These are phyloP conservation scores for Dactylellina cionopaga DNA, from an alignment of 2,329 filamentous ascomycete species.

Conservation along the genomic window DNA sequence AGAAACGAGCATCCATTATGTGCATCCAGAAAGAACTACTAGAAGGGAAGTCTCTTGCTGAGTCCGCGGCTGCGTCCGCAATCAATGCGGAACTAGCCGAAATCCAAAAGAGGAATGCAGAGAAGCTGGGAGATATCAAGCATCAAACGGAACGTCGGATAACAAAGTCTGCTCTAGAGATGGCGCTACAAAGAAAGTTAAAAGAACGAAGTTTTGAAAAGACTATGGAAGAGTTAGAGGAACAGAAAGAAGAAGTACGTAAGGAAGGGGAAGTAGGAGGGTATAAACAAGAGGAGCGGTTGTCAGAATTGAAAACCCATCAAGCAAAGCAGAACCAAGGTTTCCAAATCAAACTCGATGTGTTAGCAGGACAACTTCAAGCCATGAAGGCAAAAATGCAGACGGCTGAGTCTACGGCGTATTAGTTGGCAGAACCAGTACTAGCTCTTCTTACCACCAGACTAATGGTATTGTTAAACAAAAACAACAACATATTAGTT, in stretches of 20 bases:
- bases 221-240: conserved; percentile 5
- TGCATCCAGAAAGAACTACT: neutral
- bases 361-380: neutral
- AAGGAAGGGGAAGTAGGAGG: neutral
- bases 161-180: conserved; percentile 3
- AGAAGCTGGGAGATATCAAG: neutral
- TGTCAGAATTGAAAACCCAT: neutral
- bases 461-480: too few species aligned
- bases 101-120: neutral
- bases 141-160: conserved; percentile 2
- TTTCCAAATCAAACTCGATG: neutral
- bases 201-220: neutral
- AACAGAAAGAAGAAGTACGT: conserved; percentile 7
- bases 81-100: neutral
- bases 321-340: neutral
- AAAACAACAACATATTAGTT: too few species aligned
- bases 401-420: too few species aligned
- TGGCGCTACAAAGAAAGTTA: neutral
- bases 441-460: too few species aligned
- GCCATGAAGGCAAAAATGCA: neutral
- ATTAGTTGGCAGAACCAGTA: too few species aligned
- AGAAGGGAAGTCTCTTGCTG: neutral
- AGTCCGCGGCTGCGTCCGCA: neutral
- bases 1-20: neutral
- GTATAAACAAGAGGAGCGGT: neutral